These are phyloP conservation scores for Psilocybe azurescens DNA, from an alignment of 768 basidiomycete species.

Conservation along the genomic window DNA sequence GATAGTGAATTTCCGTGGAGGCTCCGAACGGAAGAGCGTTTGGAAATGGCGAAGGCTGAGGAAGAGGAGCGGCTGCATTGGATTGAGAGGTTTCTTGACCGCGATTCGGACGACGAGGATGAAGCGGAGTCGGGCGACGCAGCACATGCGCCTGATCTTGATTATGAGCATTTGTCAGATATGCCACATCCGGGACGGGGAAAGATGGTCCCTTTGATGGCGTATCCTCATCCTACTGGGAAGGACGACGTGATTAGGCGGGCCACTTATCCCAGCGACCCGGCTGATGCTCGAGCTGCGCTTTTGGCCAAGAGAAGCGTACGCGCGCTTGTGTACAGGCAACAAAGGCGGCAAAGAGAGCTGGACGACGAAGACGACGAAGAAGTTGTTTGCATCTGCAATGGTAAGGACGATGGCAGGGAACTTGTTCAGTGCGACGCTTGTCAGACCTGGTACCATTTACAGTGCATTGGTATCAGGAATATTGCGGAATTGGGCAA, in stretches of 20 bases:
- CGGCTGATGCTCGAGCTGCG: conserved; percentile 77
- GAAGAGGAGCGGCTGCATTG: conserved; percentile 64
- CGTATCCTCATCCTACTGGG: conserved; percentile 39
- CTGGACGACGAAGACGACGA: conserved; percentile 44
- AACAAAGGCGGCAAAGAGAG: conserved; percentile 43
- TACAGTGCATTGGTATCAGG: conserved; percentile 77
- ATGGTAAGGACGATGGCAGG: conserved; percentile 71
- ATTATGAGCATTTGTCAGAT: conserved; percentile 33
- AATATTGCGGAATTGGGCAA: conserved; percentile 66
- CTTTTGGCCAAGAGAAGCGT: conserved; percentile 77
- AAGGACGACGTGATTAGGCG: conserved; percentile 27
- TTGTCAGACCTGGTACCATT: conserved; percentile 84
- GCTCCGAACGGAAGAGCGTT: conserved; percentile 59
- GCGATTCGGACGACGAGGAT: conserved; percentile 70
- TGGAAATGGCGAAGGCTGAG: conserved; percentile 55
- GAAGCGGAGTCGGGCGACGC: conserved; percentile 33
- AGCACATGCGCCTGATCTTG: not conserved
- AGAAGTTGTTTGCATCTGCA: conserved; percentile 68
- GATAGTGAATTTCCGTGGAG: conserved; percentile 84
- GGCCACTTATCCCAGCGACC: conserved; percentile 62
- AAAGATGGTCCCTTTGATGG: conserved; percentile 63
- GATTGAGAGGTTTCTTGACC: conserved; percentile 76
- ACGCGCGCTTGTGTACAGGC: conserved; percentile 61
- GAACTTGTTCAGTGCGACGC: conserved; percentile 83
- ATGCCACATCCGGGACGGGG: conserved; percentile 50